Evolutionary conservation across 2,329 filamentous ascomycete genomes (phyloP), one percentile per base, ranked within the genome.

Genomic region (Cadophora malorum): DNA sequence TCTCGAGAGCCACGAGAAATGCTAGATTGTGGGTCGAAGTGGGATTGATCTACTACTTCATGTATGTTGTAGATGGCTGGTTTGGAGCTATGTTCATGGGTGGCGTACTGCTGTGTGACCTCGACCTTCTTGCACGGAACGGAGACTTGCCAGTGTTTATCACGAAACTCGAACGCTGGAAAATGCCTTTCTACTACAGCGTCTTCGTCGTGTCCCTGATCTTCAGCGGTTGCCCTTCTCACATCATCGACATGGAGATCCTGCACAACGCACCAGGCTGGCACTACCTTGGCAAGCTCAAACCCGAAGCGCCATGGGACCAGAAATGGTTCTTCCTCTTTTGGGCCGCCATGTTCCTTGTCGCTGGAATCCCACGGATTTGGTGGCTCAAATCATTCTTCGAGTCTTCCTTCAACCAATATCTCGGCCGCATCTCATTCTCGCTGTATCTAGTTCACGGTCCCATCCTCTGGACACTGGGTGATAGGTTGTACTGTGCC

Each of bases 261-360:
- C 78, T 91, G 2, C 78, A 81, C n/a, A 80, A 81, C 23, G 88
- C 84, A 31, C 84, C 86, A 0, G 88, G 88, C 2, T 78, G 76
- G 76, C 67, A 72, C 52, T 71, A 71, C 58, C 50, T 76, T 9
- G 73, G 87, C 0, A 83, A 82, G 67, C 79, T 91, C 66, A 90
- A 89, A 68, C 88, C 89, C 0, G 87, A 90, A 74, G 88, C 88
- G 0, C 85, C 89, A 12, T 90, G 83, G 71, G 87, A 90, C 75
- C 84, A 83, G 74, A 91, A 90, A 77, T 91, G 88, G 88, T 90
- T 90, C 78, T 91, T 84, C 75, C 82, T 91, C 2, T 89, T 89
- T 75, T 86, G 83, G 80, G 88, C 87, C 0, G 83, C 88, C 0
- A 79, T 81, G 28, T 81, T 89, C 63, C 75, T 89, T 0, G 83